Conservation (phyloP, 495 filamentous ascomycete genomes). For the Aspergillus wentii region DNA sequence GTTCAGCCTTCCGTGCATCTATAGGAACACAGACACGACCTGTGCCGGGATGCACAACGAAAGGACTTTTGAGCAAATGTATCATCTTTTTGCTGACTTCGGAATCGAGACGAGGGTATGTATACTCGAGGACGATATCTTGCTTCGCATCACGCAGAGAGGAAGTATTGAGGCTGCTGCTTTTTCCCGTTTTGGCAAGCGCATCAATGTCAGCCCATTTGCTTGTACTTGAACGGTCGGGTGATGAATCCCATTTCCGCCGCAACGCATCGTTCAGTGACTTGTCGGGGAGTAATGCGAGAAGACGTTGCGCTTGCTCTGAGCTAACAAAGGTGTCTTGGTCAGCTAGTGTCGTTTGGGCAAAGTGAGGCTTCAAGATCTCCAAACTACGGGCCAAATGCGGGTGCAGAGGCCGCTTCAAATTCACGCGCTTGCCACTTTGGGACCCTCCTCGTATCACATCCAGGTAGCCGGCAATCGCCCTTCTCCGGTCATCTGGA, state of each 20-base stretch:
- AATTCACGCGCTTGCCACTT: slow-evolving; percentile 81
- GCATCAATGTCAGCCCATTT: slow-evolving; percentile 95
- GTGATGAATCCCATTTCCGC: slow-evolving; percentile 85
- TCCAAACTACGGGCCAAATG: slow-evolving; percentile 84
- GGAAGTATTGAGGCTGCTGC: slow-evolving; percentile 57
- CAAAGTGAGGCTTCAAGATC: slow-evolving; percentile 74
- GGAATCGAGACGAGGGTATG: slow-evolving; percentile 94
- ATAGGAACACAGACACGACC: slow-evolving; percentile 95
- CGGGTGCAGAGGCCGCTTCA: slow-evolving; percentile 83
- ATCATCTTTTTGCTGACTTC: slow-evolving; percentile 96
- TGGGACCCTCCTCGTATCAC: slow-evolving; percentile 77
- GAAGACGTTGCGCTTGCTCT: slow-evolving; percentile 66
- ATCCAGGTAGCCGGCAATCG: slow-evolving; percentile 84
- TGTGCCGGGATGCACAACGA: slow-evolving; percentile 93
- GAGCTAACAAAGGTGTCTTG: slow-evolving; percentile 79
- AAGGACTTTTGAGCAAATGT: slow-evolving; percentile 93
- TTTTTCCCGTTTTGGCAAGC: slow-evolving; percentile 67
- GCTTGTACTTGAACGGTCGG: slow-evolving; percentile 62
- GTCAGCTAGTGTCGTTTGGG: slow-evolving; percentile 67
- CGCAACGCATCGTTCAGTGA: slow-evolving; percentile 67
- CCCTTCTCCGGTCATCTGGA: slow-evolving; percentile 76
- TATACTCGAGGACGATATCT: slow-evolving; percentile 93
- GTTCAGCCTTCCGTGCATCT: slow-evolving; percentile 60
- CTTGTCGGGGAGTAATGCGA: slow-evolving; percentile 74
- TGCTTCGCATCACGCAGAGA: slow-evolving; percentile 84